Conservation (phyloP, 2,329 filamentous ascomycete species). For the Colletotrichum scovillei region DNA sequence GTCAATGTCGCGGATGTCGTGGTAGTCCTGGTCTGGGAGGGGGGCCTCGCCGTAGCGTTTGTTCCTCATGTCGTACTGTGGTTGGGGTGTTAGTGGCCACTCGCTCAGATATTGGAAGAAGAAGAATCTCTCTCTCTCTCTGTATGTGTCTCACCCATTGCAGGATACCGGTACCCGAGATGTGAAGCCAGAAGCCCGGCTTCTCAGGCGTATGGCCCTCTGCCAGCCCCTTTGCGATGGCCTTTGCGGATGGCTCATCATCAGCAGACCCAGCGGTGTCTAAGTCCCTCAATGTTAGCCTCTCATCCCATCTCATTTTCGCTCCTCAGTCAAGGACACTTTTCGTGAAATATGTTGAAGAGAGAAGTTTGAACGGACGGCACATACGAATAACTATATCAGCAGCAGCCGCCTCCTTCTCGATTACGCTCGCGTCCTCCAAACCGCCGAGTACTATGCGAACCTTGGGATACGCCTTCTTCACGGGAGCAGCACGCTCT, state of each 20-base stretch:
- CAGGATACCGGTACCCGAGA: conserved; percentile 62
- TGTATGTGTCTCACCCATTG: conserved; percentile 44
- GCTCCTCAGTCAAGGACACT: too few relatives aligned
- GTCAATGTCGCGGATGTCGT: conserved; percentile 68
- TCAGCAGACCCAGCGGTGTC: conserved; percentile 63
- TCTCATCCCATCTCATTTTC: background rate
- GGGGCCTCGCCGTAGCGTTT: conserved; percentile 57
- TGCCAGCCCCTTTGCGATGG: conserved; percentile 59
- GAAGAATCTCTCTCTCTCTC: too few relatives aligned
- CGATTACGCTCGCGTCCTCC: conserved; percentile 56
- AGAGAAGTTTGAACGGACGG: background rate
- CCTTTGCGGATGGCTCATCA: conserved; percentile 51
- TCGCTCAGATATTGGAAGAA: too few relatives aligned
- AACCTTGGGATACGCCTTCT: conserved; percentile 55
- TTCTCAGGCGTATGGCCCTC: conserved; percentile 54
- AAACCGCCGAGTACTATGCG: conserved; percentile 62
- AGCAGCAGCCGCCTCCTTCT: conserved; percentile 62
- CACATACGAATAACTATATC: conserved; percentile 61
- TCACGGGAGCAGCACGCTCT: conserved; percentile 55
- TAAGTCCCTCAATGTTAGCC: conserved; percentile 36
- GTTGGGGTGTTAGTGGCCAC: conserved; percentile 13
- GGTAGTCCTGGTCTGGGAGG: conserved; percentile 59
- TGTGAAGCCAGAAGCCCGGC: conserved; percentile 62
- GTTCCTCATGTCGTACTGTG: conserved; percentile 52
- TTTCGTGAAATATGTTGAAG: too few relatives aligned